Evolutionary conservation across 768 basidiomycete genomes (phyloP).

Genomic region (Collybia sordida): DNA sequence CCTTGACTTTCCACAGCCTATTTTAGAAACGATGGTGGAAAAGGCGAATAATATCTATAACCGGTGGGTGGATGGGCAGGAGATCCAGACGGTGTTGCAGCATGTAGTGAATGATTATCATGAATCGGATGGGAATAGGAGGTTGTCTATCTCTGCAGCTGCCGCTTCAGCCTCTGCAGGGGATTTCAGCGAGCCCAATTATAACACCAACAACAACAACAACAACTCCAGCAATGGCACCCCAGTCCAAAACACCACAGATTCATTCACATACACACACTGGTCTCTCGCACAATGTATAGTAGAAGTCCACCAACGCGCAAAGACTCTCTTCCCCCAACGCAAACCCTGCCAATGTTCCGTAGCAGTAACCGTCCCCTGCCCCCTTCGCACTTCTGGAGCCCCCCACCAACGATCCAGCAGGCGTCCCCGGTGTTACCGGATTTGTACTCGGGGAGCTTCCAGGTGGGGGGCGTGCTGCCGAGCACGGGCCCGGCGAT

Average conservation of each 20-base stretch:
- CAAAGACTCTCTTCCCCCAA: slow-evolving; percentile 39
- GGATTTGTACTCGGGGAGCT: slow-evolving; percentile 30
- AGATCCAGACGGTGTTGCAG: slow-evolving; percentile 41
- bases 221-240: slow-evolving; percentile 17
- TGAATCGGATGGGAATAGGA: slow-evolving; percentile 13
- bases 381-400: slow-evolving; percentile 48
- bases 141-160: too few species aligned
- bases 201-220: slow-evolving; percentile 15
- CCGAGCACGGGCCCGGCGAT: slow-evolving; percentile 9
- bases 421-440: slow-evolving; percentile 39
- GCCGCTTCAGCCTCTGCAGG: slow-evolving; percentile 7
- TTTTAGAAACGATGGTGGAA: slow-evolving; percentile 48
- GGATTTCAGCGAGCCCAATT: slow-evolving; percentile 6
- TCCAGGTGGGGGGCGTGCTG: slow-evolving; percentile 19
- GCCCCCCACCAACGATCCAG: slow-evolving; percentile 34
- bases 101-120: slow-evolving; percentile 14
- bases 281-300: slow-evolving; percentile 45
- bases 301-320: slow-evolving; percentile 45
- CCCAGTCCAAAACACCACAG: slow-evolving; percentile 15
- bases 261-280: slow-evolving; percentile 42
- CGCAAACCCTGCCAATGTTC: slow-evolving; percentile 46
- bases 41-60: slow-evolving; percentile 50
- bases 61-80: slow-evolving; percentile 45
- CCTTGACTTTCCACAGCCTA: slow-evolving; percentile 29
- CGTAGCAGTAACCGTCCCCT: slow-evolving; percentile 19